Base-by-base conservation (phyloP, 2,329 filamentous ascomycete genomes). In the Paraphaeosphaeria minitans region DNA sequence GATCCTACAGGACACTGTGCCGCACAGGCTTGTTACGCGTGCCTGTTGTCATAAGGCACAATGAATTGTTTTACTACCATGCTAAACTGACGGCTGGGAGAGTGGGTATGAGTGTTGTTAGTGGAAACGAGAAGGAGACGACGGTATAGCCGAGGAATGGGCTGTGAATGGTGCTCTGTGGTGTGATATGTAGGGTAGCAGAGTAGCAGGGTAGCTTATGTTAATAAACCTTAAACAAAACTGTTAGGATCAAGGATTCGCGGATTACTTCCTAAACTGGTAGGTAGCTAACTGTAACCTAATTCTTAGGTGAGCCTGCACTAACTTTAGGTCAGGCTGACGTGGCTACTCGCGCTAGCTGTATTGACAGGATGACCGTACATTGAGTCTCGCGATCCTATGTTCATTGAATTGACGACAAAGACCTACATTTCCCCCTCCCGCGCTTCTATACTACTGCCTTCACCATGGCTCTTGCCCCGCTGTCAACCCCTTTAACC, bases 401-500 rank as follows among this genome's bases (percentile, higher is more conserved):
- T 37, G 35, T 12, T 37, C 35, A 37, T 16, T 37, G n/a, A 14
- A 13, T 16, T 16, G 2, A 37, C 16, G 16, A 16, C 13, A 6
- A 14, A 37, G 6, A 37, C 35, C 12, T 13, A 4, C 3, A 37
- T 37, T 16, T 37, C 14, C 13, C 13, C 14, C 6, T 16, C 12
- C 35, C 13, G 8, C 13, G 24, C 6, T 27, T 27, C 24, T 27
- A 27, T 6, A 27, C 3, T 27, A 27, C 24, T 27, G 24, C 3
- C 24, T 27, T 14, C 12, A 37, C 2, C 35, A 37, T 37, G 35
- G 13, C 35, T 13, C 35, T 12, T 14, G 2, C 35, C 13, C 35
- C 35, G 10, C 5, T 37, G 35, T 37, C 35, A 2, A 37, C 35
- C 14, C 13, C 35, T 37, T 57, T 72, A 19, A 71, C 69, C 12